Evolutionary conservation across 1,139 yeast species (phyloP).

Genomic region (Meyerozyma elateridarum): DNA sequence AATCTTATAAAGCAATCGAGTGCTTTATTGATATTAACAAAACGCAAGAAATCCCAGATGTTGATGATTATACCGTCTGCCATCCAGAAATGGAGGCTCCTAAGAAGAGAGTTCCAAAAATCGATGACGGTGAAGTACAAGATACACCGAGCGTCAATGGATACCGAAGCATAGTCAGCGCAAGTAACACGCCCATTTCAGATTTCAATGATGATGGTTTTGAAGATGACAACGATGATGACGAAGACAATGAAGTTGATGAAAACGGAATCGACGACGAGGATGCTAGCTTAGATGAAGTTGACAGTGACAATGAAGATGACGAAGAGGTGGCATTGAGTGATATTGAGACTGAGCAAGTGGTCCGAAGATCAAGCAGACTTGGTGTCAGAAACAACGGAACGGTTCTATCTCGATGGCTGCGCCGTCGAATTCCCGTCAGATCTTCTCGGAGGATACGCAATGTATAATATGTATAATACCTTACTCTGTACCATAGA

Average conservation of each 20-base stretch:
- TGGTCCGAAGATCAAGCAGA: slow-evolving; percentile 1
- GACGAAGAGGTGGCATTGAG: slow-evolving; percentile 10
- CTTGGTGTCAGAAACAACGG: slow-evolving; percentile 1
- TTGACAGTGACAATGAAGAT: slow-evolving; percentile 13
- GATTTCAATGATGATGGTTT: slow-evolving; percentile 10
- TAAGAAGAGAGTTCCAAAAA: slow-evolving; percentile 12
- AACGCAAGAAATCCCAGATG: slow-evolving; percentile 13
- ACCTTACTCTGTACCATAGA: slow-evolving; percentile 7
- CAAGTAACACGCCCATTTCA: no score
- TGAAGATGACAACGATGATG: slow-evolving; percentile 25
- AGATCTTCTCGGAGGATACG: slow-evolving; percentile 2
- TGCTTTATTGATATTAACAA: slow-evolving; percentile 22
- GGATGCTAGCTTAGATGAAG: slow-evolving; percentile 12
- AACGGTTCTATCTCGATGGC: slow-evolving; percentile 2
- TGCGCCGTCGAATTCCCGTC: slow-evolving; percentile 2
- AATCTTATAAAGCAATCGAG: slow-evolving; percentile 41
- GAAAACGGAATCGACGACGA: slow-evolving; percentile 10
- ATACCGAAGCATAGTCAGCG: no score
- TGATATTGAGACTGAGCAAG: neutral
- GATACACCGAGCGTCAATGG: slow-evolving; percentile 4
- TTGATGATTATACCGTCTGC: slow-evolving; percentile 25
- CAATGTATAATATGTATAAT: slow-evolving; percentile 10
- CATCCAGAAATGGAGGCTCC: slow-evolving; percentile 25
- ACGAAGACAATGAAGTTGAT: slow-evolving; percentile 15
- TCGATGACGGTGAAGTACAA: slow-evolving; percentile 9